Evolutionary conservation across 192 early-diverging fungal species (phyloP).

Genomic region (Linnemannia hyalina): DNA sequence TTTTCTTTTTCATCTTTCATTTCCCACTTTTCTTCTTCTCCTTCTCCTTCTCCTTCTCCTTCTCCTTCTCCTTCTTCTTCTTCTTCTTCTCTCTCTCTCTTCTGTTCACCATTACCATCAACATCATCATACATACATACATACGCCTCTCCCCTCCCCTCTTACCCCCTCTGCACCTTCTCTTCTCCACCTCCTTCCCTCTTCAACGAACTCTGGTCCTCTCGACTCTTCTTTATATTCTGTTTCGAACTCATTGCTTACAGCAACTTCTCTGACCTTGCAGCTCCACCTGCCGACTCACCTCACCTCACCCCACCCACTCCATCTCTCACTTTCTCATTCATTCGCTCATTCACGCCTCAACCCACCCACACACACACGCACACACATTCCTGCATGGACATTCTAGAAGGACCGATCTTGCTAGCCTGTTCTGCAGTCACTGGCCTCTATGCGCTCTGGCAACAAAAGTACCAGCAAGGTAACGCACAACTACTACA

Average conservation of each 20-base stretch:
- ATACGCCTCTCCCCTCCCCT: too few species aligned
- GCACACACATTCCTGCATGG: slow-evolving; percentile 29
- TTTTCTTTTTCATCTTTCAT: neutral
- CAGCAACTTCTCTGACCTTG: neutral
- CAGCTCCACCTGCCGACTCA: neutral
- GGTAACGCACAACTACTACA: slow-evolving; percentile 16
- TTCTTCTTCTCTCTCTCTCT: neutral
- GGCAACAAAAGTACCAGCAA: slow-evolving; percentile 49
- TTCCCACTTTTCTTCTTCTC: neutral
- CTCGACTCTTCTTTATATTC: neutral
- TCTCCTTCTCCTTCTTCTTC: neutral
- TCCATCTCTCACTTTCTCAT: neutral
- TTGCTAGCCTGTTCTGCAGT: slow-evolving; percentile 37
- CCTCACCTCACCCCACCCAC: too few species aligned
- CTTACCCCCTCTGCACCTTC: too few species aligned
- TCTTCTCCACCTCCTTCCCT: too few species aligned
- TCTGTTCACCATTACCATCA: too few species aligned
- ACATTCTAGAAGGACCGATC: slow-evolving; percentile 48
- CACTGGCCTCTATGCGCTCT: slow-evolving; percentile 30
- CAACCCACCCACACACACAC: neutral
- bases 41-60: neutral
- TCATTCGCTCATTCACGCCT: slow-evolving; percentile 11
- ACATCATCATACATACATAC: too few species aligned
- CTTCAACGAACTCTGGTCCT: too few species aligned
- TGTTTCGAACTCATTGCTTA: neutral